A percentile compares a stretch with the other conserved stretches of the same genome.
Evolutionary conservation across 164 flowering plant species (phyloP).

Genomic region (Aristolochia fimbriata): DNA sequence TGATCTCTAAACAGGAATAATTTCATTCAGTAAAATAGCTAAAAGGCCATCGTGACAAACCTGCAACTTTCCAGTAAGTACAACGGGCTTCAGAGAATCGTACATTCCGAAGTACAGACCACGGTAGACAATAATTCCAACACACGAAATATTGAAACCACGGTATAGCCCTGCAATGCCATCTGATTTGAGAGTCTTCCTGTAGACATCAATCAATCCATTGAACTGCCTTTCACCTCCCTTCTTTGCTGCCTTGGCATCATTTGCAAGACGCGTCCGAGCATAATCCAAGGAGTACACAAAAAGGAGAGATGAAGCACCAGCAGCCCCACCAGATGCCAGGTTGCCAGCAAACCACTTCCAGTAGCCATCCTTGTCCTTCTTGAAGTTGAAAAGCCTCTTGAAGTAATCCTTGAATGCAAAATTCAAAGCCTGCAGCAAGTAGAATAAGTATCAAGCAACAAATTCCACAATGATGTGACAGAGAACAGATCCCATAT

Average conservation of each 20-base stretch:
- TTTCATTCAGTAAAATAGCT: too few species aligned
- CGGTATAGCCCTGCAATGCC: constrained; percentile 90
- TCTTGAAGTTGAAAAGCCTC: constrained; percentile 74
- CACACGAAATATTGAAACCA: constrained; percentile 77
- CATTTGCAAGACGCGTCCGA: constrained; percentile 75
- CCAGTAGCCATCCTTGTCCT: constrained; percentile 83
- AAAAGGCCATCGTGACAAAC: constrained; percentile 23
- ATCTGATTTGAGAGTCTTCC: constrained; percentile 57
- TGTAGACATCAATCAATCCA: constrained; percentile 76
- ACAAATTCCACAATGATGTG: too few species aligned
- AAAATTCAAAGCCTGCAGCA: constrained; percentile 72
- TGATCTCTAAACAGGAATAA: too few species aligned
- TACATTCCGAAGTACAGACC: constrained; percentile 87
- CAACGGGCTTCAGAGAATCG: constrained; percentile 73
- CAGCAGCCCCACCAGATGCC: constrained; percentile 90
- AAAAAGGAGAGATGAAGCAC: constrained; percentile 74
- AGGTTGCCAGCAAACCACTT: constrained; percentile 80
- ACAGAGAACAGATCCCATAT: too few species aligned
- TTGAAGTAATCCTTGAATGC: constrained; percentile 92
- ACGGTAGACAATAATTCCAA: constrained; percentile 72
- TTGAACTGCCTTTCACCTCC: constrained; percentile 82
- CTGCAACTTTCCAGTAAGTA: constrained; percentile 53
- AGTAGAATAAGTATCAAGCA: background rate
- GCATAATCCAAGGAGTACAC: constrained; percentile 80
- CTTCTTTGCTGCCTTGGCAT: constrained; percentile 74